Base-by-base conservation (phyloP, 2,329 filamentous ascomycete species). In the Penicillium sp. region DNA sequence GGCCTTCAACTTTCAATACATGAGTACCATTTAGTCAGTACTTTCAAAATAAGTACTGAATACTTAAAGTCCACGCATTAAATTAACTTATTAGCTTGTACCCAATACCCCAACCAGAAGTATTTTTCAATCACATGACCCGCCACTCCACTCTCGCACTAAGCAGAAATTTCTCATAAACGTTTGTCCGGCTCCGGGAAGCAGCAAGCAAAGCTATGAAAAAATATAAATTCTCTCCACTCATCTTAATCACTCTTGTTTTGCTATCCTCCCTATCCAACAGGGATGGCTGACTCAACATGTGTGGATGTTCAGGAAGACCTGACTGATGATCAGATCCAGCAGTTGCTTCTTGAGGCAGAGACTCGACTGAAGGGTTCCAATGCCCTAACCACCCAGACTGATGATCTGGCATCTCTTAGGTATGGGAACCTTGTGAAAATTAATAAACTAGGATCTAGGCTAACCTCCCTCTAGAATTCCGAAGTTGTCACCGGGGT, bases 251-350 rank as follows among this genome's bases (percentile, higher is more conserved):
- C 27, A 47, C 25, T 58, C 45, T 51, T 41, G 35, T 57, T 41
- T 50, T 40, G 35, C 46, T 50, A 53, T 35, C 33, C 37, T 50
- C 55, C 58, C 53, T 53, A 46, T 57, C n/a, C 54, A 49, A 49
- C 54, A 64, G 62, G 62, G 49, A 67, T 69, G 66, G 59, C 45
- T 58, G 50, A 56, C 54, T 47, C 56, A 58, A 56, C 55, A 40
- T 54, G 45, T 53, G 55, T 60, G 38, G 41, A 61, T 35, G 60
- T 62, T 54, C 65, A 69, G 42, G 77, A 80, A 52, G 80, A 82
- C 53, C 74, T 89, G 60, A 84, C 82, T 38, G 86, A 89, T 70
- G 82, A 85, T 63, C 83, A 88, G 69, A 83, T 90, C 50, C 81
- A 85, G 54, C 76, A 83, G 69, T 78, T 90, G 56, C 80, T 90